phyloP scores from a whole-genome alignment of 2,329 filamentous ascomycete genomes.

The Mycocentrospora acerina region DNA sequence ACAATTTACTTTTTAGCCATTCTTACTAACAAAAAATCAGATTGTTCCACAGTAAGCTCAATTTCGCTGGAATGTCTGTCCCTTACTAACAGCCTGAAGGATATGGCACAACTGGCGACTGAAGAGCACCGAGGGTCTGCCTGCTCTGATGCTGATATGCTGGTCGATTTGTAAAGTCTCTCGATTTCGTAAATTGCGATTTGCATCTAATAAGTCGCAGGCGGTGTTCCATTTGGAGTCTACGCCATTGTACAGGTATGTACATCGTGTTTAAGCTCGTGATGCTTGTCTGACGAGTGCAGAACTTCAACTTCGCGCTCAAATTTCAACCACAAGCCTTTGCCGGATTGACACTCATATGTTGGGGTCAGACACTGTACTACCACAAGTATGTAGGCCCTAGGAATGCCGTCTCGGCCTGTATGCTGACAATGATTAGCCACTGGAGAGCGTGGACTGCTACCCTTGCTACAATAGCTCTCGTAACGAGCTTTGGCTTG shows the following conservation, averaged over 20 bases:
- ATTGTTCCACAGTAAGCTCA: conserved; percentile 38
- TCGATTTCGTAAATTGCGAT: neutral
- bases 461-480: conserved; percentile 42
- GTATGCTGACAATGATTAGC: conserved; percentile 28
- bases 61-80: conserved; percentile 14
- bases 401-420: neutral
- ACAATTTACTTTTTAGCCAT: neutral
- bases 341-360: conserved; percentile 50
- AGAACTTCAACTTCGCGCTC: conserved; percentile 58
- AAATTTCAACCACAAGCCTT: conserved; percentile 59
- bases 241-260: conserved; percentile 54
- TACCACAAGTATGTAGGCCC: conserved; percentile 48
- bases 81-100: conserved; percentile 21
- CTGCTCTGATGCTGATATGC: conserved; percentile 62
- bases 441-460: conserved; percentile 54
- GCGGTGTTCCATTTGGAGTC: conserved; percentile 52
- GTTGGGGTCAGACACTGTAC: conserved; percentile 56
- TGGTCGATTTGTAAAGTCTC: conserved; percentile 57
- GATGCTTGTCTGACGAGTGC: conserved; percentile 6
- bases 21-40: conserved; percentile 19
- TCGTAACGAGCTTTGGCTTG: conserved; percentile 52
- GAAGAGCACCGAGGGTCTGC: conserved; percentile 64
- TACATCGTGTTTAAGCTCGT: neutral
- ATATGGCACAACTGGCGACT: conserved; percentile 65
- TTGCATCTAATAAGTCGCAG: conserved; percentile 18